Evolutionary conservation across 2,329 filamentous ascomycete genomes (phyloP), one percentile per base, ranked within the genome.

Genomic region (Arthroderma sp.): DNA sequence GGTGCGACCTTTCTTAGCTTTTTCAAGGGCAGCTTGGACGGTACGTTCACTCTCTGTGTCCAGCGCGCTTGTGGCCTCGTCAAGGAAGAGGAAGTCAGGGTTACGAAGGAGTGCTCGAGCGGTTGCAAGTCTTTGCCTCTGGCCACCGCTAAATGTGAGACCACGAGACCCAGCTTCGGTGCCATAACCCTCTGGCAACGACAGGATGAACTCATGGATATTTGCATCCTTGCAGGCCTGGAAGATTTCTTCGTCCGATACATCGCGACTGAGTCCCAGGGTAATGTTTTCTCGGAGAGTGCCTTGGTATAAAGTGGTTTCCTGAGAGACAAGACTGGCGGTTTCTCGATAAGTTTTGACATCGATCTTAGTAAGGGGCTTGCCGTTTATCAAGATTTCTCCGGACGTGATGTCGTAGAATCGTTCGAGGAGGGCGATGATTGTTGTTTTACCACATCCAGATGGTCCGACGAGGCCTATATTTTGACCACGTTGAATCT

Each of bases 271-370:
- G 5, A 54, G 41, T 11, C 80, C 82, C 0, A 85, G 68, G 1
- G 80, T 60, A 43, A 86, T 75, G 53, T 86, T 86, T 48, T 87
- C 82, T 11, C 75, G 72, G 15, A 86, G 71, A 1, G 77, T 77
- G 51, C 78, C 79, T 58, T 80, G 77, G 55, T 84, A 86, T 0
- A 88, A 69, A 0, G 78, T 80, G 6, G 83, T 73, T 57, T 88
- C 83, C 60, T 88, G 83, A 3, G 81, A 77, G 0, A 88, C 83
- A 0, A 88, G 71, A 1, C 81, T 80, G 8, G 87, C 68, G 32
- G 75, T 64, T 45, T 71, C 69, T 36, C 83, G 75, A 57, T 86
- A 86, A 11, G 71, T 64, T 48, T 70, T 70, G 0, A 82, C 69
- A 45, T 80, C 74, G 43, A 86, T 58, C 1, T 68, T 58, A 1